Base-by-base conservation (phyloP, 2,329 filamentous ascomycete genomes). In the Gnomoniopsis sp. region DNA sequence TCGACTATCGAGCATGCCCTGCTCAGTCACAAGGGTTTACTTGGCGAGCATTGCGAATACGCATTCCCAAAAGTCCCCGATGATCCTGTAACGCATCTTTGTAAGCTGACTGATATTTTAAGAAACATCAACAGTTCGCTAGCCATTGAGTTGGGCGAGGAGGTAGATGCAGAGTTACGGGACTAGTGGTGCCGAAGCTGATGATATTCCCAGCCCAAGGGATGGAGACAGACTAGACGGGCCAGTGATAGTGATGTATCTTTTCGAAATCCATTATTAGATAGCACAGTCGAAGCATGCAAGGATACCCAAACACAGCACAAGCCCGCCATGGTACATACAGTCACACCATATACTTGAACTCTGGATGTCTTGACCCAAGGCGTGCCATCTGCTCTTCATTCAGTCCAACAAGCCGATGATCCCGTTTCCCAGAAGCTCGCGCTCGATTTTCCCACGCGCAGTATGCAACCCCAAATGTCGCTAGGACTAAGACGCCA, bases 331-430 rank as follows among this genome's bases (percentile, higher is more conserved):
- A 7, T 21, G 15, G 2, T 10, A 6, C 6, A 21, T 46, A 46
- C 6, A 46, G 21, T 64, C 69, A 81, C 17, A 77, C 71, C 58
- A 84, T 84, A 65, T 83, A 85, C 38, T 79, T 75, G 68, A 83
- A 85, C 23, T 77, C 75, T 1, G 83, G 83, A 65, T 85, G 80
- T 43, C 74, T 70, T 63, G 82, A 80, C 1, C 82, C 83, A 12
- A 85, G 67, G 55, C 79, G 74, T 33, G 66, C 69, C 55, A 77
- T 74, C 68, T 84, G 68, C 21, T 72, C 73, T 61, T 78, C 77
- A 2, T 68, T 75, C 47, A 80, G 65, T 1, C 81, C 82, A 14
- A 77, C 74, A 3, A 85, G 69, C 2, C 81, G 69, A 60, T 77
- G 63, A 57, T 81, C 76, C 3, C 81, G 71, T 63, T 75, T 80